phyloP scores from a whole-genome alignment of 495 filamentous ascomycete genomes.

The Aspergillus saccharolyticus region DNA sequence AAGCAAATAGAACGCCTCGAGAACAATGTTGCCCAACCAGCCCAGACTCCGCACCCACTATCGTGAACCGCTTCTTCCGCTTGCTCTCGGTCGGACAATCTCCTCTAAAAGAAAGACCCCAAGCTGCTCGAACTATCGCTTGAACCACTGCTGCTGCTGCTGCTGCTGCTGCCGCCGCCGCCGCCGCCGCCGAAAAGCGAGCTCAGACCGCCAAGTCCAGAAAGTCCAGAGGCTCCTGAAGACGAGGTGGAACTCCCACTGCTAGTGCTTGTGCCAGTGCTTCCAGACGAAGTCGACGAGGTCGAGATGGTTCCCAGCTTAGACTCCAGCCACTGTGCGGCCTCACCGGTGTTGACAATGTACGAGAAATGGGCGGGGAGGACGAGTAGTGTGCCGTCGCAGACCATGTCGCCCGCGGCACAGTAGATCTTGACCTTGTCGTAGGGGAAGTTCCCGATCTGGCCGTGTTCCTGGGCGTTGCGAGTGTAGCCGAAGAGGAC shows the following conservation, averaged over 20 bases:
- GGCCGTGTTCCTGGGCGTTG: constrained; percentile 46
- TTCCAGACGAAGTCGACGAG: neutral
- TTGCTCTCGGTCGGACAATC: too few relatives aligned
- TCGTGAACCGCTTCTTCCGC: too few relatives aligned
- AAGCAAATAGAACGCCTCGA: neutral
- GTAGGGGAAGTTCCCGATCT: constrained; percentile 42
- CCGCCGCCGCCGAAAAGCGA: neutral
- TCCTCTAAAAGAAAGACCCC: neutral
- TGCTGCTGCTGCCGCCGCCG: too few relatives aligned
- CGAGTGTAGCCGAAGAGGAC: constrained; percentile 56
- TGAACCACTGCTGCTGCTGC: neutral
- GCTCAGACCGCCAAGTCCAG: neutral
- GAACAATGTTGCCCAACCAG: neutral
- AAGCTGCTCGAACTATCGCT: neutral
- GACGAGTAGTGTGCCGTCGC: constrained; percentile 47
- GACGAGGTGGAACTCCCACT: neutral
- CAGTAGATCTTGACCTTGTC: constrained; percentile 48
- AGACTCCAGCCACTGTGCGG: constrained; percentile 16
- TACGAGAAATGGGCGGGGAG: constrained; percentile 45
- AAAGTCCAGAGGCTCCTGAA: neutral
- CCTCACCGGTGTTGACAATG: constrained; percentile 19
- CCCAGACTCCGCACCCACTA: neutral
- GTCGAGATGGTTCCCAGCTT: constrained; percentile 7
- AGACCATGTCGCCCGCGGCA: constrained; percentile 47
- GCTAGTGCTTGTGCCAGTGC: neutral